Evolutionary conservation across 768 basidiomycete genomes (phyloP), one percentile per base, ranked within the genome.

Genomic region (Cystofilobasidium capitatum): DNA sequence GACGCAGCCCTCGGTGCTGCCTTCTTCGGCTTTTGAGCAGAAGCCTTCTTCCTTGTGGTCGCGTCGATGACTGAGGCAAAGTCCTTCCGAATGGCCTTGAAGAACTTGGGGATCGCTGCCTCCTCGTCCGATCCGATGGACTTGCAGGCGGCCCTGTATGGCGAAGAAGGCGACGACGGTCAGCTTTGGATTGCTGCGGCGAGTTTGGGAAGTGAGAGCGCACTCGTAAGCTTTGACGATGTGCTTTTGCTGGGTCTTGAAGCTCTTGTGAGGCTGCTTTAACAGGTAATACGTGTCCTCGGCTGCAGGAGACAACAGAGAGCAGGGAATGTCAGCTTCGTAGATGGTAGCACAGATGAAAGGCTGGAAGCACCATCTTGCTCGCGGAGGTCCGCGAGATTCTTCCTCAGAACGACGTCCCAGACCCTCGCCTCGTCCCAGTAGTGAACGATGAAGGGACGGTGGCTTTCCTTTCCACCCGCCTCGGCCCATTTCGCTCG

Each of bases 371-470:
- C 3, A 91, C 90, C 81, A 71, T 82, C 75, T 73, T 85, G 81
- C 71, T 89, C 89, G 6, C 86, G 87, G 2, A 94, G 79, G 65
- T 84, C 72, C 55, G 82, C 79, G n/a, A 94, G 76, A 65, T 81
- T 81, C 35, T 81, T 82, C 17, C 79, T 69, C 3, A 79, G 74
- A 4, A 89, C 79, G 80, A 82, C 86, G 84, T 87, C 89, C 87
- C 69, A 86, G 82, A 70, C 81, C 78, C 1, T 78, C 31, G 59
- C 74, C 61, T 82, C 83, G 74, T 92, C 90, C 75, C 82, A 92
- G 78, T 91, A 94, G 55, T 83, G 85, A n/a, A 92, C 82, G 49
- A 91, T 80, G 73, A 86, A 83, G 24, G 26, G 33, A 2, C 49
- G 20, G n/a, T 10, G 33, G 29, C 24, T 35, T 1, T 35, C 17